These are phyloP conservation scores for Cryptosporidium canis DNA, from an alignment of 169 alveolate genomes.

Conservation along the genomic window DNA sequence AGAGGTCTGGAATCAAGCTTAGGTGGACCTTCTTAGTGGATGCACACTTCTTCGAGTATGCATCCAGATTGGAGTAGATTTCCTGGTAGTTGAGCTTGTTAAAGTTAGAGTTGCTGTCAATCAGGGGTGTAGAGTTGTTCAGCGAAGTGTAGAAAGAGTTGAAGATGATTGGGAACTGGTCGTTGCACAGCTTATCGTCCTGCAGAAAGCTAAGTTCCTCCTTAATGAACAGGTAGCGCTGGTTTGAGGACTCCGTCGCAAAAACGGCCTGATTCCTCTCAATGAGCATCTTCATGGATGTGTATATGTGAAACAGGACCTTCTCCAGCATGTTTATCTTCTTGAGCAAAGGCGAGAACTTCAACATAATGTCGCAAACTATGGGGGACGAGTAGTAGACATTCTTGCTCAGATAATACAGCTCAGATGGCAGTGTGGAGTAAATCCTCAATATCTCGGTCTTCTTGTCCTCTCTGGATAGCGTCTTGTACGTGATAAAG, in stretches of 20 bases:
- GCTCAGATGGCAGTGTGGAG: constrained; percentile 32
- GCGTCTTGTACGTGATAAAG: background rate
- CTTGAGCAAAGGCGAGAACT: constrained; percentile 32
- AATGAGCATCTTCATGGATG: constrained; percentile 19
- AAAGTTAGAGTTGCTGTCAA: constrained; percentile 39
- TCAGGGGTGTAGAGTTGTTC: constrained; percentile 48
- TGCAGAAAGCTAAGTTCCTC: constrained; percentile 29
- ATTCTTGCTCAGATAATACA: constrained; percentile 52
- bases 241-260: constrained; percentile 19
- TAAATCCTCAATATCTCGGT: constrained; percentile 18
- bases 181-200: background rate
- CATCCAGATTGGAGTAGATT: constrained; percentile 28
- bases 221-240: constrained; percentile 26
- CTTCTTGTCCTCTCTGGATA: constrained; percentile 42
- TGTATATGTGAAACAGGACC: constrained; percentile 26
- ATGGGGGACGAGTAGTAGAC: constrained; percentile 47
- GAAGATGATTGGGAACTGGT: constrained; percentile 46
- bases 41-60: constrained; percentile 26
- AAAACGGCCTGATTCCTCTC: constrained; percentile 11
- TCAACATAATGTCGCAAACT: constrained; percentile 40
- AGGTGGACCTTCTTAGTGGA: constrained; percentile 39
- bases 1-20: constrained; percentile 60
- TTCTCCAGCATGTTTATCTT: constrained; percentile 45
- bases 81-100: constrained; percentile 41
- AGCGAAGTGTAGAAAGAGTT: constrained; percentile 48